Conservation (phyloP, 805 yeast species). For the Metschnikowia similis region DNA sequence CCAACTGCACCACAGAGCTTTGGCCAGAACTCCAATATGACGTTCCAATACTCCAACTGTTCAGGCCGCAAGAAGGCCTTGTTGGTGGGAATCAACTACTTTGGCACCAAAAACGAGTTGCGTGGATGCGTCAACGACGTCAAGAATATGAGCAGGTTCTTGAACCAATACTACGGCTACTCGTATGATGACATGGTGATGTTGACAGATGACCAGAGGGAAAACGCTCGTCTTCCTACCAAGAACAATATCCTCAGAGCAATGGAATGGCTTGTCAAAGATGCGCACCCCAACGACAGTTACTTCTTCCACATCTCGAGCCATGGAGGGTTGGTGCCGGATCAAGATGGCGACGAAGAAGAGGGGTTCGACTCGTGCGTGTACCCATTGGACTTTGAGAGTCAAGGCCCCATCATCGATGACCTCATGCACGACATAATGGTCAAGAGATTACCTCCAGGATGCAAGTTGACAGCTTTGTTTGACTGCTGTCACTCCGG, state of each 20-base stretch:
- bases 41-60: constrained; percentile 62
- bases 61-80: constrained; percentile 71
- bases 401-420: constrained; percentile 64
- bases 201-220: constrained; percentile 51
- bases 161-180: constrained; percentile 42
- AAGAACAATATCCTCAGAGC: constrained; percentile 68
- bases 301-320: constrained; percentile 82
- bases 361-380: constrained; percentile 71
- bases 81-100: constrained; percentile 73
- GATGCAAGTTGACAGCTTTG: constrained; percentile 72
- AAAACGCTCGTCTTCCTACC: constrained; percentile 53
- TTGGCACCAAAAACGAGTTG: constrained; percentile 56
- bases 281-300: constrained; percentile 73
- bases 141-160: constrained; percentile 44
- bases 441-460: constrained; percentile 66
- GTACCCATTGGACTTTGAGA: constrained; percentile 69
- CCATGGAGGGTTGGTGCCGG: constrained; percentile 76
- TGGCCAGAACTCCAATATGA: constrained; percentile 31
- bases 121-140: constrained; percentile 83
- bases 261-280: constrained; percentile 75
- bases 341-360: constrained; percentile 69
- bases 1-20: constrained; percentile 37
- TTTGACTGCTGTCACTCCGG: constrained; percentile 89
- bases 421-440: constrained; percentile 69
- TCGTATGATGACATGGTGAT: constrained; percentile 52